Conservation (phyloP, 805 yeast genomes). For the Nakazawaea sp. region DNA sequence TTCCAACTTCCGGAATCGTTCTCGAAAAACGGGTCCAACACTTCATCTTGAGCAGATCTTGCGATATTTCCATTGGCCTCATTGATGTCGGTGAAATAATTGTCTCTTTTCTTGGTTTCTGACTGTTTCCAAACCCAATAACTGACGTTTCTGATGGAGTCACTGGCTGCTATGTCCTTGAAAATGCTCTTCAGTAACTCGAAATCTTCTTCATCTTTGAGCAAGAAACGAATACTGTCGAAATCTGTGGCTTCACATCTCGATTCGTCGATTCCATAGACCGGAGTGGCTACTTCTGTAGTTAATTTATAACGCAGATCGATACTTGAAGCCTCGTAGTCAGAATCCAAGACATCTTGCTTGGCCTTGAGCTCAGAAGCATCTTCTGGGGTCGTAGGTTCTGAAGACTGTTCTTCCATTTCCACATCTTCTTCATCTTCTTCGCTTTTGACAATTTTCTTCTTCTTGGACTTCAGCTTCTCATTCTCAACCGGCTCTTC, state of each 20-base stretch:
- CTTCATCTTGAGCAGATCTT: constrained; percentile 18
- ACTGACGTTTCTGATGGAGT: constrained; percentile 28
- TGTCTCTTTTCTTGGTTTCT: constrained; percentile 18
- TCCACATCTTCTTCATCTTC: constrained; percentile 3
- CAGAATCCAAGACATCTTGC: constrained; percentile 15
- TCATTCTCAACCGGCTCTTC: constrained; percentile 15
- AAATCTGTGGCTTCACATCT: too few relatives aligned
- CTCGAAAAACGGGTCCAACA: constrained; percentile 23
- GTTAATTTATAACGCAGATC: constrained; percentile 44
- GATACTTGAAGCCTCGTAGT: constrained; percentile 13
- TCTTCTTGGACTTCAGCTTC: not conserved
- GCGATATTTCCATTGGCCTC: constrained; percentile 20
- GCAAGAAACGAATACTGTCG: constrained; percentile 39
- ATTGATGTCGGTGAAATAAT: constrained; percentile 10
- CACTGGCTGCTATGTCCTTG: constrained; percentile 15
- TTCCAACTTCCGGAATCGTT: constrained; percentile 55
- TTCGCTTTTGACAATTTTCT: constrained; percentile 1
- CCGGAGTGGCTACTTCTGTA: constrained; percentile 45
- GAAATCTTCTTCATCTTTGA: constrained; percentile 76
- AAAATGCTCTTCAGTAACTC: constrained; percentile 42
- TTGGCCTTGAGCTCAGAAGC: constrained; percentile 11
- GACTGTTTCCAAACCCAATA: constrained; percentile 67
- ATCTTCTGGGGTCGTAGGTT: constrained; percentile 22
- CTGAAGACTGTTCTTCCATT: constrained; percentile 10
- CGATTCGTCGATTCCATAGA: constrained; percentile 30